Base-by-base conservation (phyloP, 768 basidiomycete genomes). In the Suillus placidus region DNA sequence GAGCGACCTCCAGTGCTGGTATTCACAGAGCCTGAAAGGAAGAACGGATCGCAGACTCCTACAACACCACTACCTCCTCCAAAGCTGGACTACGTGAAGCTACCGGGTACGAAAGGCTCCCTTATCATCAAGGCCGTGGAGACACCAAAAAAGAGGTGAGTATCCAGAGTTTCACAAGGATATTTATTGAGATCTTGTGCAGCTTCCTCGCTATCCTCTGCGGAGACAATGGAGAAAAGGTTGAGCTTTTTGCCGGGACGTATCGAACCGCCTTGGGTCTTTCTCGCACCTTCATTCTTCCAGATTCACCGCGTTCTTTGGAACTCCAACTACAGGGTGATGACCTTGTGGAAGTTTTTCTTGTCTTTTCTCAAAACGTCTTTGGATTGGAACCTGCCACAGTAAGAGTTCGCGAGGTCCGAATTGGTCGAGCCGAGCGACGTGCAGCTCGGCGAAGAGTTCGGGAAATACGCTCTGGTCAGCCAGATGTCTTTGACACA, bases 141-240 rank as follows among this genome's bases (percentile, higher is more conserved):
- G 78, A 97, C 94, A 6, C 85, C 85, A 64, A 94, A 89, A 81
- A 93, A 94, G 79, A 97, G 95, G 89, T 91, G 45, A 63, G 77
- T 64, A 60, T 16, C 35, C 58, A n/a, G 23, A 68, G 52, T 64
- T 64, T 54, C 42, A 14, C 56, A 67, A 35, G 23, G n/a, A 47
- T 18, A 18, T 64, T 13, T 52, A 69, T 47, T 68, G 12, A 70
- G 10, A 45, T 8, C 58, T 60, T 47, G 49, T 1, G 5, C 67
- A 95, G 93, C 76, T 97, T 96, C 80, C 84, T 97, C 30, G 94
- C 95, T 10, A 95, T 96, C 71, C 84, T 97, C 0, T 96, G 95
- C 69, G 94, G 94, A 23, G 95, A 96, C 40, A 91, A 88, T 68
- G 95, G 93, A 18, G 94, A 96, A 80, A 94, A 95, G 72, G 94